Percentiles rank a stretch among this genome's conserved stretches.
Evolutionary conservation across 192 early-diverging fungal species (phyloP).

Genomic region (Helicostylum pulchrum): DNA sequence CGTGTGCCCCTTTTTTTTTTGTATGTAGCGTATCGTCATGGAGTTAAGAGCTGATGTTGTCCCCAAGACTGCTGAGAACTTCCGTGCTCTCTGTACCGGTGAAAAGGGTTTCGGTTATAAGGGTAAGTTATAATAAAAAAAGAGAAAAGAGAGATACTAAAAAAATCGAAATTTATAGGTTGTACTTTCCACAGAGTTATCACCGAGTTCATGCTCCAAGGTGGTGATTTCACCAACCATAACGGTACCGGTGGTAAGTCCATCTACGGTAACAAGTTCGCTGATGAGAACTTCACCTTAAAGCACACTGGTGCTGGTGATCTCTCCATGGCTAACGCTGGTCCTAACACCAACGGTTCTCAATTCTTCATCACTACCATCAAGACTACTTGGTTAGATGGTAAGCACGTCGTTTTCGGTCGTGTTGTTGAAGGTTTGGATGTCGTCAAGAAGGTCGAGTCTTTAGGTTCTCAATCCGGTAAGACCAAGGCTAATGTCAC

Average conservation of each 20-base stretch:
- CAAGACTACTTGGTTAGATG: constrained; percentile 82
- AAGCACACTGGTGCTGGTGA: constrained; percentile 62
- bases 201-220: constrained; percentile 79
- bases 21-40: constrained; percentile 53
- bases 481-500: constrained; percentile 44
- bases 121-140: constrained; percentile 14
- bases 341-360: constrained; percentile 82
- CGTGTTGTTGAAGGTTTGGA: constrained; percentile 67
- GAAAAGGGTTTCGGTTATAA: constrained; percentile 88
- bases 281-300: constrained; percentile 59
- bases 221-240: constrained; percentile 81
- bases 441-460: constrained; percentile 64
- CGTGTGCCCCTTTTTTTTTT: not conserved
- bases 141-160: too few species aligned
- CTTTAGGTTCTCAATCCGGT: constrained; percentile 51
- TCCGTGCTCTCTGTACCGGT: constrained; percentile 95
- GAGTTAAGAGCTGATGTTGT: constrained; percentile 65
- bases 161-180: not conserved
- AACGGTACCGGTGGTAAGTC: constrained; percentile 90
- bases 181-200: constrained; percentile 85
- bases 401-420: constrained; percentile 84
- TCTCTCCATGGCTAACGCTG: constrained; percentile 87
- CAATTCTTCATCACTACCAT: constrained; percentile 91
- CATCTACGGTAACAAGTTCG: constrained; percentile 78
- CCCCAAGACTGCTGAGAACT: constrained; percentile 93